Evolutionary conservation across 2,329 filamentous ascomycete genomes (phyloP), one percentile per base, ranked within the genome.

Genomic region (Stagonosporopsis tanaceti): DNA sequence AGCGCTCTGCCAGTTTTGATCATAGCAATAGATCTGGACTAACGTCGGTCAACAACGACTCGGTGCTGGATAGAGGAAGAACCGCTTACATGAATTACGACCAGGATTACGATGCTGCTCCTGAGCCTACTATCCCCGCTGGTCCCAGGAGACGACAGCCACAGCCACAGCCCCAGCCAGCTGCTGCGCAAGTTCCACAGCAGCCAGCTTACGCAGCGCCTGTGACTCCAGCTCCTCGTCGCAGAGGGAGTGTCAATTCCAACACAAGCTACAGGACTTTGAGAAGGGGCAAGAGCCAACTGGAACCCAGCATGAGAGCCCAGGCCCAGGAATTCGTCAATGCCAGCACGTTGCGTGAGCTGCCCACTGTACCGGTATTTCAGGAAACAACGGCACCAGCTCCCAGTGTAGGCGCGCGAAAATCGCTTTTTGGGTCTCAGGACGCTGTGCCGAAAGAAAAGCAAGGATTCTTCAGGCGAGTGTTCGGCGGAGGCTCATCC

Each of bases 401-500:
- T 62, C 82, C 84, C 39, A 79, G 80, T 17, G 81, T 85, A 52
- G 80, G 79, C 41, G 80, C 80, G 59, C 79, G 82, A 38, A 85
- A 85, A 66, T 77, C 15, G 24, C 74, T 78, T 24, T 70, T 75
- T 39, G 75, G 73, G 59, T 75, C 73, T 59, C 65, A 67, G 30
- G 76, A 77, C 61, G 62, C 73, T 41, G 56, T 76, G 64, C 80
- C 67, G 54, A 73, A 81, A 50, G 91, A 90, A 92, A 69, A 88
- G 55, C 91, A 86, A 8, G 93, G 95, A 20, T 98, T 99, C 80
- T 98, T 98, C 80, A 88, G 92, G 67, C 87, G 94, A 62, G 91
- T 98, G 37, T 98, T 98, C 80, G 91, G 90, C 34, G 72, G 72
- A 38, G 65, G 67, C 37, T 90, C 89, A 9, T 87, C 90, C 34